phyloP scores from a whole-genome alignment of 371 early-diverging fungal species.

The Paraphysoderma sedebokerense region DNA sequence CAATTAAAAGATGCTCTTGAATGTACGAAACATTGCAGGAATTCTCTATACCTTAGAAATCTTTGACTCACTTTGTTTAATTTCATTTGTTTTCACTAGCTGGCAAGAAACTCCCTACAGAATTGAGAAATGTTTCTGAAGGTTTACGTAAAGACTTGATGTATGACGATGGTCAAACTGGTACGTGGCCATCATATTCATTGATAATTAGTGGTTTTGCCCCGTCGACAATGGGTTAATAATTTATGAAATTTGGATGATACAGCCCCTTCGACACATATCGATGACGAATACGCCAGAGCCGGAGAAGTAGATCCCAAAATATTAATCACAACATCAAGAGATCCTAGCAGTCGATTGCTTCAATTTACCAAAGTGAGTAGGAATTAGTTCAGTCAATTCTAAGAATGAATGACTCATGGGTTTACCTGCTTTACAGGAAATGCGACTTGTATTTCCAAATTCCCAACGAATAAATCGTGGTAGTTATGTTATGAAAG shows the following conservation, averaged over 20 bases:
- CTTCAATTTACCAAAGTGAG: conserved; percentile 83
- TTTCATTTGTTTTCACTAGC: conserved; percentile 21
- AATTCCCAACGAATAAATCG: conserved; percentile 96
- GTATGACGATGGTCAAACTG: conserved; percentile 74
- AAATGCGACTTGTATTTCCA: conserved; percentile 91
- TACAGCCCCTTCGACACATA: conserved; percentile 45
- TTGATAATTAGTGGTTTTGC: background rate
- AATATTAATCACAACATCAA: conserved; percentile 91
- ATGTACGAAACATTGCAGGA: conserved; percentile 18
- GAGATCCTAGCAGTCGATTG: conserved; percentile 87
- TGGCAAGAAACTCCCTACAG: conserved; percentile 69
- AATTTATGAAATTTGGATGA: background rate
- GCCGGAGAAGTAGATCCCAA: conserved; percentile 91
- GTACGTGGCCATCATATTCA: conserved; percentile 14
- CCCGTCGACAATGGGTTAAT: background rate
- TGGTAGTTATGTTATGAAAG: conserved; percentile 89
- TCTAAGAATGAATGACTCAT: background rate
- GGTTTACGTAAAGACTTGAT: conserved; percentile 53
- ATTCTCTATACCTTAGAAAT: background rate
- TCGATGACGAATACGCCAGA: conserved; percentile 92
- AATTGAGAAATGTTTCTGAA: conserved; percentile 61
- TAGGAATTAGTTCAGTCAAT: background rate
- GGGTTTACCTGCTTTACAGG: conserved; percentile 14
- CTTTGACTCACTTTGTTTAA: conserved; percentile 1
- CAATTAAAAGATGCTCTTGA: conserved; percentile 78